Base-by-base conservation (phyloP, 805 yeast genomes). In the Metschnikowia gelsemii region DNA sequence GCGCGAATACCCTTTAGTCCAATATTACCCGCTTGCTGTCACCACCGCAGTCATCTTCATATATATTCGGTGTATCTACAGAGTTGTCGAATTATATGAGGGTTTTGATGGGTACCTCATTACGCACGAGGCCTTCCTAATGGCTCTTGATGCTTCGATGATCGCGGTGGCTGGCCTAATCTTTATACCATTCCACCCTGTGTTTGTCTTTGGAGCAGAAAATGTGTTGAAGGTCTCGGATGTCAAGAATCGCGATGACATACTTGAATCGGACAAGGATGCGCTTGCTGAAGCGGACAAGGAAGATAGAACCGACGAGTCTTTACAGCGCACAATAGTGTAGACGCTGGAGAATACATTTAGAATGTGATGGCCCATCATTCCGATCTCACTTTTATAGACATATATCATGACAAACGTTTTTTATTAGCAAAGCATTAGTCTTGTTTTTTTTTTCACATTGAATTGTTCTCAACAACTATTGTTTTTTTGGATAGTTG, bases 111-210 rank as follows among this genome's bases (percentile, higher is more conserved):
- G 73, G 4, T 65, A 61, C 45, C 57, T 68, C 40, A 58, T 65
- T 25, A 46, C 52, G 1, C 67, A 64, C 46, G 74, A 69, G 46
- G 63, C 58, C 4, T 68, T 46, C 47, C 35, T 69, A 25, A 62
- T 67, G 68, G 59, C 58, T 2, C 60, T 69, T 31, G 74, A 69
- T 47, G 70, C 73, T 0, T 34, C 55, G 3, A 61, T 69, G 70
- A 56, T 68, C 28, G 63, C 68, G 3, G 41, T 65, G 18, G 61
- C 65, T 7, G 72, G 70, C 6, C 31, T 67, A 13, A 46, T 66
- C 8, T 63, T 67, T 32, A 43, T 66, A 26, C 63, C 64, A 1
- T 68, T 68, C 63, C 74, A 68, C 49, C 74, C 73, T 5, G 59
- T 58, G 5, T 57, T 59, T 49, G 66, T 59, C 1, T 56, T 66